Percentiles rank a stretch among this genome's conserved stretches.
Evolutionary conservation across 2,329 filamentous ascomycete genomes (phyloP).

Genomic region (Sporothrix sp.): DNA sequence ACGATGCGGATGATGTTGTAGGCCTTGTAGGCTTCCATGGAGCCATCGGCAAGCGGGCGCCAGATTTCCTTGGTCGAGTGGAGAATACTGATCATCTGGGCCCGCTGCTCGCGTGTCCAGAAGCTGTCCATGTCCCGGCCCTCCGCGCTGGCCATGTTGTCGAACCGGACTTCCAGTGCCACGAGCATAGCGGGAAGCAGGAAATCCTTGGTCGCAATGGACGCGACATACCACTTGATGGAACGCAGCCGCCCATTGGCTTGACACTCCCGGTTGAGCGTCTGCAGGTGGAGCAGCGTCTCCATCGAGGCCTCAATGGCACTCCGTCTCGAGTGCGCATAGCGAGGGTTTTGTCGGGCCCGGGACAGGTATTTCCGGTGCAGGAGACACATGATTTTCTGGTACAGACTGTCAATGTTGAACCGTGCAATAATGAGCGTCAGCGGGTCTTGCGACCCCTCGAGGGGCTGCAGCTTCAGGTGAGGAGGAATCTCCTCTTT

Average conservation of each 20-base stretch:
- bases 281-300: constrained; percentile 66
- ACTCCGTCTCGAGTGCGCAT: constrained; percentile 70
- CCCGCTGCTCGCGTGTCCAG: constrained; percentile 51
- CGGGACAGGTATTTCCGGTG: constrained; percentile 80
- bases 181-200: constrained; percentile 78
- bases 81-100: constrained; percentile 67
- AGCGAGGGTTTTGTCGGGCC: constrained; percentile 68
- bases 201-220: constrained; percentile 76
- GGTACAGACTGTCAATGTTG: constrained; percentile 73
- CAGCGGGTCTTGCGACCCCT: constrained; percentile 69
- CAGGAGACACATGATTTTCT: constrained; percentile 80
- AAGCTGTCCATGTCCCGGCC: constrained; percentile 33
- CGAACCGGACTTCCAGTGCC: constrained; percentile 70
- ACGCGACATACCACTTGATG: constrained; percentile 69
- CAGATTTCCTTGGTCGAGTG: constrained; percentile 69
- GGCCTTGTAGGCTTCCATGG: constrained; percentile 86
- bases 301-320: constrained; percentile 82
- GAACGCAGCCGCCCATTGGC: constrained; percentile 60
- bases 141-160: constrained; percentile 40
- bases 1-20: constrained; percentile 72
- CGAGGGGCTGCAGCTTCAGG: constrained; percentile 63
- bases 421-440: constrained; percentile 79
- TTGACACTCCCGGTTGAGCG: constrained; percentile 64
- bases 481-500: constrained; percentile 67
- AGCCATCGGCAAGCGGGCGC: constrained; percentile 65